These are phyloP conservation scores for Hymenoscyphus infarciens DNA, from an alignment of 2,329 filamentous ascomycete species.

Conservation along the genomic window DNA sequence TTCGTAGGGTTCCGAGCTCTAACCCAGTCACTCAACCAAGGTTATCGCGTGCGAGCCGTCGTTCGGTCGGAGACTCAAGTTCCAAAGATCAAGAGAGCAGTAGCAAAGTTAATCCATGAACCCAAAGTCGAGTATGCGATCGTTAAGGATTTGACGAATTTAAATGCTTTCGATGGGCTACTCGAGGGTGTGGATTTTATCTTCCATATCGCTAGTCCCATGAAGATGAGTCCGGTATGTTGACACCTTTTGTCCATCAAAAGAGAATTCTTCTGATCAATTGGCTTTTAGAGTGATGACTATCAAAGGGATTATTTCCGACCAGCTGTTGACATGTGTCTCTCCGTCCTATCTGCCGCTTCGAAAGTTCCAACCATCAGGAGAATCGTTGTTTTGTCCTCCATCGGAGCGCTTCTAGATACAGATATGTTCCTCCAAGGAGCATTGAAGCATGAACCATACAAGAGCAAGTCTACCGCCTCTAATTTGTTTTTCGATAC, in stretches of 20 bases:
- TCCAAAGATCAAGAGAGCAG: background rate
- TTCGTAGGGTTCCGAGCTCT: constrained; percentile 21
- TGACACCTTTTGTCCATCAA: background rate
- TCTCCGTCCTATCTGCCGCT: constrained; percentile 22
- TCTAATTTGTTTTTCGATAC: too few relatives aligned
- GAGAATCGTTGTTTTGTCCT: constrained; percentile 27
- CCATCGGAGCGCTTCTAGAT: constrained; percentile 26
- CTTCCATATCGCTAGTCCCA: constrained; percentile 18
- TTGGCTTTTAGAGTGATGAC: background rate
- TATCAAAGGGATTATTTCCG: constrained; percentile 16
- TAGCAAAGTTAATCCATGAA: background rate
- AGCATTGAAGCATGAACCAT: background rate
- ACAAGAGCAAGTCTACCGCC: background rate
- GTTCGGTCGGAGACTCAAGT: background rate
- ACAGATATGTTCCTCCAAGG: constrained; percentile 12
- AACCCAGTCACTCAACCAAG: constrained; percentile 6
- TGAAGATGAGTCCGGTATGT: background rate
- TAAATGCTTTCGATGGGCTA: constrained; percentile 11
- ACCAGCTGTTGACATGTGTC: constrained; percentile 21
- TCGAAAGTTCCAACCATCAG: constrained; percentile 18
- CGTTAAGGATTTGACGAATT: constrained; percentile 16
- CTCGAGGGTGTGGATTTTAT: constrained; percentile 12
- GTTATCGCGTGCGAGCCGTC: background rate
- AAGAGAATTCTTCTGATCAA: background rate
- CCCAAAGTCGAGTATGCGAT: constrained; percentile 9